Base-by-base conservation (phyloP, 2,329 filamentous ascomycete genomes). In the Talaromyces sp. region DNA sequence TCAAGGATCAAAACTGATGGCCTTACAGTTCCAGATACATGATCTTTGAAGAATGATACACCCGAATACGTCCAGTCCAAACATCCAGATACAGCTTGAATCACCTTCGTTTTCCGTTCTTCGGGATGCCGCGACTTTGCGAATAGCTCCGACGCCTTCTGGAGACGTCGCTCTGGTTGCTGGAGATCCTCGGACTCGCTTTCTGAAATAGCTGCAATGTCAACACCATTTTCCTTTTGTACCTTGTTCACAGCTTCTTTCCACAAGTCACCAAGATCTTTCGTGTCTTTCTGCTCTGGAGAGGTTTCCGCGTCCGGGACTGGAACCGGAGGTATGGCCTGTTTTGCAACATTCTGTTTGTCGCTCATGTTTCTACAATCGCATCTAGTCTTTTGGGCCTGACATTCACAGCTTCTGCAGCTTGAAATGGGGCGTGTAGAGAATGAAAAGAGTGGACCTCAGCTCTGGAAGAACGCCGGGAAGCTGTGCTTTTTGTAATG, bases 31-130 rank as follows among this genome's bases (percentile, higher is more conserved):
- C 48, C 48, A 22, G 48, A 52, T 9, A 52, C 48, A 52, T 52
- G 48, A 22, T 36, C 31, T 28, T 52, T 36, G 11, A 52, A 52
- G 15, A 52, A 52, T 10, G 31, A 22, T 19, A 52, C 48, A n/a
- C 48, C 48, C 1, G 48, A 52, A 52, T 52, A 52, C 15, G 48
- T 52, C 48, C 48, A 52, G 35, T 52, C 48, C 48, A 52, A 52
- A 39, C 48, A 52, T 37, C 48, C 48, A 39, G 48, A 52, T 22
- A 52, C 48, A 52, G 48, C 48, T n/a, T 52, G 5, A 11, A 52
- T 52, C 35, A 52, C 48, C 21, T 52, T 52, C 13, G 48, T 39
- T 37, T 52, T 52, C 7, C 48, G 48, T 1, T 52, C 48, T 15
- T 52, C 48, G 9, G 48, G 48, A 39, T 52, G 48, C 33, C 48